Evolutionary conservation across 805 yeast species (phyloP), one percentile per base, ranked within the genome.

Genomic region (Saturnispora mendoncae): DNA sequence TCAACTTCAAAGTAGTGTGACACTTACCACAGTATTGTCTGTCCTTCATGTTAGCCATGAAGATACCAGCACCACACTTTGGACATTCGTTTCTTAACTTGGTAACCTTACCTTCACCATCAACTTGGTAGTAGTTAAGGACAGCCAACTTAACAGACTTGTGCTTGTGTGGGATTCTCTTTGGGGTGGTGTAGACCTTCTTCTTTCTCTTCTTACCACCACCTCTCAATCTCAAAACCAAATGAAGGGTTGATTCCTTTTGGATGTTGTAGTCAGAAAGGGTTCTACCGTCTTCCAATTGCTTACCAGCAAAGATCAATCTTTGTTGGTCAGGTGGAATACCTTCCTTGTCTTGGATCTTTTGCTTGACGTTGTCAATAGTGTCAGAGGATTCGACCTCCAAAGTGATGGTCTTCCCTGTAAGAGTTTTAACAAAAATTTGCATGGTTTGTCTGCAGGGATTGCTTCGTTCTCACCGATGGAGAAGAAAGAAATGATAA

Each of bases 131-230:
- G 92, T 90, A 92, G 68, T 94, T 87, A 71, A 92, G 84, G 71
- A 92, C 97, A 72, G 97, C 97, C 67, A 92, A 80, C 84, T 92
- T 92, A 74, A 84, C 85, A 80, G 90, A 92, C 85, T 84, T 92
- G 84, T 86, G 96, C 84, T 87, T 88, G 94, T 92, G 97, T 77
- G 75, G 85, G 77, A 92, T 85, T 84, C 88, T 94, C 88, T 92
- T 92, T 79, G 98, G 98, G 68, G 97, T 90, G 76, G 97, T 90
- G 90, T 90, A 92, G 69, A 87, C 97, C 94, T 90, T 90, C 96
- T 92, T 92, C 92, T 92, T 92, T 82, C 95, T 90, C 92, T 92
- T 92, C 85, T 88, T 92, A 78, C 95, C 95, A 74, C 95, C 96
- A 77, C 97, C 97, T 77, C 97, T 85, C 69, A 90, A 84, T 79